A percentile compares a stretch with the other conserved stretches of the same genome.
These are phyloP conservation scores for Gypsophila paniculata DNA, from an alignment of 179 eudicot genomes.

Conservation along the genomic window DNA sequence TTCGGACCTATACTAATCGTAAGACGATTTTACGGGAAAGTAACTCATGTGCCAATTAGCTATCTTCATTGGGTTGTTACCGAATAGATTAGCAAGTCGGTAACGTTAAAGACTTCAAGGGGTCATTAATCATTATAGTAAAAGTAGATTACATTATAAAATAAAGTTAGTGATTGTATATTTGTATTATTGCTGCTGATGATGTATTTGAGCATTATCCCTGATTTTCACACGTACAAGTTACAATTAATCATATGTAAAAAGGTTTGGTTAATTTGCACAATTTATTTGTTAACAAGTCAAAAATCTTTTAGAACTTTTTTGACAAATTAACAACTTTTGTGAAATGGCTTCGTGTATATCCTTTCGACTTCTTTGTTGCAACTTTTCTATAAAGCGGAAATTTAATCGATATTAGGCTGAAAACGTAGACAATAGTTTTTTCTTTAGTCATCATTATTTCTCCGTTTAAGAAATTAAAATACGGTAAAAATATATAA, in stretches of 20 bases:
- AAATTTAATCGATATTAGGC: too few relatives aligned
- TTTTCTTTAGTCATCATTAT: too few relatives aligned
- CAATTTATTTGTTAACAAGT: neutral
- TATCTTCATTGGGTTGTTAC: neutral
- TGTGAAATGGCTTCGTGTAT: too few relatives aligned
- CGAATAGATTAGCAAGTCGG: neutral
- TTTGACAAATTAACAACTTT: too few relatives aligned
- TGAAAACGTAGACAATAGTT: too few relatives aligned
- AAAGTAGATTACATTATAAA: neutral
- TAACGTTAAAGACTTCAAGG: neutral
- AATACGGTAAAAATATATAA: too few relatives aligned
- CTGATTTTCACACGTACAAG: neutral
- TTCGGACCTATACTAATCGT: too few relatives aligned
- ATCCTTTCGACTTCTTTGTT: too few relatives aligned
- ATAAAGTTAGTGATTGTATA: neutral
- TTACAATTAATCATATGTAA: neutral
- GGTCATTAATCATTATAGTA: neutral
- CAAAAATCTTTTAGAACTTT: neutral
- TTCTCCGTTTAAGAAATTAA: too few relatives aligned
- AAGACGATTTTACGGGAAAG: too few relatives aligned
- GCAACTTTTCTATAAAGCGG: too few relatives aligned
- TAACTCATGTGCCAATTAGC: too few relatives aligned
- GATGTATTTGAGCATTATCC: neutral
- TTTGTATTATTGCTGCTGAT: neutral
- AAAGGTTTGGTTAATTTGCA: neutral